These are phyloP conservation scores for Fusarium sp. DNA, from an alignment of 2,329 filamentous ascomycete genomes.

Conservation along the genomic window DNA sequence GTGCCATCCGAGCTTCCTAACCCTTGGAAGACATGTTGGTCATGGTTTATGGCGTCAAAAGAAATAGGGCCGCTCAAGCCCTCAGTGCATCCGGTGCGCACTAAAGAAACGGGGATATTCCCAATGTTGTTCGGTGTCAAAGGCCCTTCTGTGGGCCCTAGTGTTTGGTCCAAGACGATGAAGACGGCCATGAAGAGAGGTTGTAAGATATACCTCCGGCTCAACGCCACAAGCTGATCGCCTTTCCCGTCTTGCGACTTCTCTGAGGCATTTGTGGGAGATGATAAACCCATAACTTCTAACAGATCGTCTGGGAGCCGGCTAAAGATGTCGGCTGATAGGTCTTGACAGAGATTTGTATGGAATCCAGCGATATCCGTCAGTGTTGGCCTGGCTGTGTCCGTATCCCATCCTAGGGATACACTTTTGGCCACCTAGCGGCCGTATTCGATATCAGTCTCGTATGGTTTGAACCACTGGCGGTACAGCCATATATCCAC, in stretches of 20 bases:
- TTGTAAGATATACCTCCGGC: neutral
- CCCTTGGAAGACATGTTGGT: neutral
- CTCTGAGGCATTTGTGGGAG: neutral
- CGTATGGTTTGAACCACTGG: conserved; percentile 9
- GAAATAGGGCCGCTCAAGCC: neutral
- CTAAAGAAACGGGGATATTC: neutral
- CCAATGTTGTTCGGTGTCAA: neutral
- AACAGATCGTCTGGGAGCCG: neutral
- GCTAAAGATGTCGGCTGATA: neutral
- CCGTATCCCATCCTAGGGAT: neutral
- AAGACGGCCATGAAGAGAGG: conserved; percentile 3
- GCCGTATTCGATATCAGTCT: conserved; percentile 3
- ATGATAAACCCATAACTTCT: neutral
- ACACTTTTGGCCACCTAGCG: neutral
- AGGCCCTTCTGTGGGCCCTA: neutral
- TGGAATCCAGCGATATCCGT: neutral
- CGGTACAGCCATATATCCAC: conserved; percentile 16
- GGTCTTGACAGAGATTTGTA: conserved; percentile 1
- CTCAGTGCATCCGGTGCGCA: neutral
- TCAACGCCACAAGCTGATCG: neutral
- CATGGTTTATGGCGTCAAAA: neutral
- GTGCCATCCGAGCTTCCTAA: neutral
- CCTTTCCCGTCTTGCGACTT: neutral
- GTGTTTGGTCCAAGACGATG: neutral
- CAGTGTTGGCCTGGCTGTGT: neutral